Evolutionary conservation across 176 grass and related monocot genomes (phyloP).

Genomic region (Pharus latifolius): DNA sequence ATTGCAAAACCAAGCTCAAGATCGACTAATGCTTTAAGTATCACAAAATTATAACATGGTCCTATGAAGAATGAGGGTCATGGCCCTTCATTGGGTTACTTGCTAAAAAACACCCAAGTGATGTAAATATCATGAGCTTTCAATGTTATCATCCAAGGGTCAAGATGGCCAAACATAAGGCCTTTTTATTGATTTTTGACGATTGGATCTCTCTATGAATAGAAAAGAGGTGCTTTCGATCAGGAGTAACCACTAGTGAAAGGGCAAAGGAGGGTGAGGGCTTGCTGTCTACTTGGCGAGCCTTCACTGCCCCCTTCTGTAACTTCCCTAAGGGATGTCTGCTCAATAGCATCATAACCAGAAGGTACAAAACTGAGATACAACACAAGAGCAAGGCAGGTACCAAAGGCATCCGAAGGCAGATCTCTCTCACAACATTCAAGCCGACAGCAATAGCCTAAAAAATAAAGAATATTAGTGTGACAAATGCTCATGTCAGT

Average conservation of each 20-base stretch:
- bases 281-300: too few relatives aligned
- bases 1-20: not conserved
- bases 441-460: constrained; percentile 93
- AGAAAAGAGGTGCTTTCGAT: too few relatives aligned
- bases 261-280: too few relatives aligned
- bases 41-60: not conserved
- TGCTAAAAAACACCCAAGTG: not conserved
- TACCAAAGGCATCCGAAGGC: constrained; percentile 91
- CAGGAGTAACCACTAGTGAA: too few relatives aligned
- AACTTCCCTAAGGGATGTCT: not conserved
- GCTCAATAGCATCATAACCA: not conserved
- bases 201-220: too few relatives aligned
- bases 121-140: not conserved
- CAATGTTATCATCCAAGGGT: not conserved
- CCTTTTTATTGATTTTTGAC: too few relatives aligned
- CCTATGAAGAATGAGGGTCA: not conserved
- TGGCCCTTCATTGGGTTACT: not conserved
- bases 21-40: not conserved
- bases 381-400: constrained; percentile 10
- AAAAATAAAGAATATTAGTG: not conserved
- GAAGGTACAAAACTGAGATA: not conserved
- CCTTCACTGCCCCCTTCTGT: too few relatives aligned
- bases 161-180: not conserved
- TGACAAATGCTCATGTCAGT: not conserved
- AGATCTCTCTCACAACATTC: constrained; percentile 95